Evolutionary conservation across 139 green algal species (phyloP), one percentile per base, ranked within the genome.

Genomic region (Prasinococcaceae sp.): DNA sequence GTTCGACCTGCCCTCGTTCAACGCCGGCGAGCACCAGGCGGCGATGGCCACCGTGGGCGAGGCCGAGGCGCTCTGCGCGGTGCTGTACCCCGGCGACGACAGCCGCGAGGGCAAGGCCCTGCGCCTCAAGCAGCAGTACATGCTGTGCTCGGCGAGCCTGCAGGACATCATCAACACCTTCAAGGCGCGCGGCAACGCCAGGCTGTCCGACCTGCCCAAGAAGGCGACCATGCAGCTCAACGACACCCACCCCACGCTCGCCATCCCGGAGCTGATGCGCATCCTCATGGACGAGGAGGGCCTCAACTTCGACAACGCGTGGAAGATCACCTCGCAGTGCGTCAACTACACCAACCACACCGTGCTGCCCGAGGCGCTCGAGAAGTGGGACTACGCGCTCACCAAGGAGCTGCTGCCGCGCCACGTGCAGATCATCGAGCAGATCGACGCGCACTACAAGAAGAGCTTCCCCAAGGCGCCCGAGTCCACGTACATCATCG

Each of bases 271-370:
- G 78, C 73, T 97, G 25, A 93, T 96, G 77, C 77, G 89, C 24
- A 63, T 98, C 42, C 75, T 98, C 43, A 83, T 97, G 10, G 90
- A 98, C 59, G 66, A 84, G 47, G 74, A 98, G 65, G 80, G 78
- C 24, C 74, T 98, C 44, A 38, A 61, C 29, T 98, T 76, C 72
- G 79, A 92, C 39, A 27, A 72, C 1, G 90, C 84, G 14, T 94
- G 83, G 85, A 61, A 28, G 47, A 84, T 97, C 66, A 89, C 79
- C 33, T 79, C 62, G 51, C 80, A 84, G 72, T 80, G 58, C 30
- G 58, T 93, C 29, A 84, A 84, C 49, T 97, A 93, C 83, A 98
- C 90, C 61, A 98, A 98, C 76, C 90, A 98, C 79, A 98, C 90
- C 4, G 65, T 80, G 27, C 84, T 98, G 79, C 90, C 90, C 25